These are phyloP conservation scores for Hypoxylon sp. DNA, from an alignment of 2,329 filamentous ascomycete genomes.

Conservation along the genomic window DNA sequence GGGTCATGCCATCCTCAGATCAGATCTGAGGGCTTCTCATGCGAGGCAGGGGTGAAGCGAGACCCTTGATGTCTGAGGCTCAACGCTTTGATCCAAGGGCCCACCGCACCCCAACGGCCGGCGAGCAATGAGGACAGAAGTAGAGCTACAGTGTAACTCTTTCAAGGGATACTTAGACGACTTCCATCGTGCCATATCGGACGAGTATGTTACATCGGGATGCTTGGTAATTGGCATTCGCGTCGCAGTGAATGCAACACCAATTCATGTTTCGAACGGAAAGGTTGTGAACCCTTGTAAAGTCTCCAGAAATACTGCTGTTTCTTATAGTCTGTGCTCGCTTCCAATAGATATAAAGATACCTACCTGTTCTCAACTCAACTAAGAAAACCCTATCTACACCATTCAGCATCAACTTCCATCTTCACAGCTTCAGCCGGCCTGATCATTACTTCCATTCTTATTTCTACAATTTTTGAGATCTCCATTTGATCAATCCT, in stretches of 20 bases:
- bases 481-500: constrained; percentile 28
- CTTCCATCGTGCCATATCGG: constrained; percentile 52
- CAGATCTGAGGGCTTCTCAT: constrained; percentile 42
- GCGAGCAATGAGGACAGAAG: constrained; percentile 25
- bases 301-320: constrained; percentile 27
- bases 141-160: constrained; percentile 24
- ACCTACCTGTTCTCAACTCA: constrained; percentile 21
- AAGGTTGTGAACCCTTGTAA: constrained; percentile 12
- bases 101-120: constrained; percentile 32
- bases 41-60: constrained; percentile 46
- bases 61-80: constrained; percentile 51
- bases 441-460: constrained; percentile 35
- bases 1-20: constrained; percentile 52
- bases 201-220: constrained; percentile 47
- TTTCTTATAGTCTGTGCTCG: constrained; percentile 13
- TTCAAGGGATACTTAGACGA: constrained; percentile 34
- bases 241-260: constrained; percentile 44
- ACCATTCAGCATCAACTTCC: constrained; percentile 42
- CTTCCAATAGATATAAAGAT: constrained; percentile 32
- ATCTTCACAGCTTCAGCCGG: constrained; percentile 47
- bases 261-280: constrained; percentile 31
- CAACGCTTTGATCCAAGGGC: constrained; percentile 50
- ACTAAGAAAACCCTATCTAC: constrained; percentile 16
- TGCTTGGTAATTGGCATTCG: constrained; percentile 37
- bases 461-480: constrained; percentile 30